phyloP scores from a whole-genome alignment of 2,329 filamentous ascomycete genomes.

The Stylonectria norvegica region DNA sequence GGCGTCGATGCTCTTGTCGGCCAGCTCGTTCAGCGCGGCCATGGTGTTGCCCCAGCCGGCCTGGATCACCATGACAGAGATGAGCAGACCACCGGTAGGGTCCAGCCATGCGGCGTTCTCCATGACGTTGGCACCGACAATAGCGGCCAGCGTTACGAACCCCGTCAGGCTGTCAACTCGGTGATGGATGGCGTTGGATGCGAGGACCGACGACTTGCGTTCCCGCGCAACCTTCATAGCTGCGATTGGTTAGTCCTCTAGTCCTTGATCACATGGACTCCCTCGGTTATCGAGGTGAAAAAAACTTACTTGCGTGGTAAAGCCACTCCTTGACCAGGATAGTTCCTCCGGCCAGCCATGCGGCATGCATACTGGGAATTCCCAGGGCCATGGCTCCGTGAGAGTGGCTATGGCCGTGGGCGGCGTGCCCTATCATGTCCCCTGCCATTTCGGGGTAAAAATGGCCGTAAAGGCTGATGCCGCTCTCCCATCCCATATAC shows the following conservation, averaged over 20 bases:
- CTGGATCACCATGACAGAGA: slow-evolving; percentile 88
- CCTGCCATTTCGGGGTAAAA: slow-evolving; percentile 68
- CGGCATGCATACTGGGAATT: slow-evolving; percentile 83
- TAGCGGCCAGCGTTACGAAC: slow-evolving; percentile 85
- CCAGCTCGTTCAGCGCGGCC: slow-evolving; percentile 78
- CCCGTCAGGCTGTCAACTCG: slow-evolving; percentile 94
- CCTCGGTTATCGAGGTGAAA: not conserved
- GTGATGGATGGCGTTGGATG: slow-evolving; percentile 94
- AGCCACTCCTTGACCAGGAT: slow-evolving; percentile 95
- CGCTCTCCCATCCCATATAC: slow-evolving; percentile 83
- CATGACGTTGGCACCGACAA: slow-evolving; percentile 84
- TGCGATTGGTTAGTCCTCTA: slow-evolving; percentile 39
- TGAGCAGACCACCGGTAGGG: slow-evolving; percentile 86
- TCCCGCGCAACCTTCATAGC: slow-evolving; percentile 94
- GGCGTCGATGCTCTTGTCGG: slow-evolving; percentile 83
- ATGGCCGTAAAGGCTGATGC: slow-evolving; percentile 64
- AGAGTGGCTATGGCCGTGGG: slow-evolving; percentile 64
- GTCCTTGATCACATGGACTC: not conserved
- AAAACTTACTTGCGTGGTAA: slow-evolving; percentile 80
- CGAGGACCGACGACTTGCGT: slow-evolving; percentile 91
- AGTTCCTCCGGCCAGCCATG: slow-evolving; percentile 87
- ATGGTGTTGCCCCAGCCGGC: slow-evolving; percentile 85
- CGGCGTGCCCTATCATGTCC: slow-evolving; percentile 57
- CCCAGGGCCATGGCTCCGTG: slow-evolving; percentile 46
- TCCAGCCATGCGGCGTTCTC: slow-evolving; percentile 88